Evolutionary conservation across 148 eudicot species (phyloP), one percentile per base, ranked within the genome.

Genomic region (Camellia japonica): DNA sequence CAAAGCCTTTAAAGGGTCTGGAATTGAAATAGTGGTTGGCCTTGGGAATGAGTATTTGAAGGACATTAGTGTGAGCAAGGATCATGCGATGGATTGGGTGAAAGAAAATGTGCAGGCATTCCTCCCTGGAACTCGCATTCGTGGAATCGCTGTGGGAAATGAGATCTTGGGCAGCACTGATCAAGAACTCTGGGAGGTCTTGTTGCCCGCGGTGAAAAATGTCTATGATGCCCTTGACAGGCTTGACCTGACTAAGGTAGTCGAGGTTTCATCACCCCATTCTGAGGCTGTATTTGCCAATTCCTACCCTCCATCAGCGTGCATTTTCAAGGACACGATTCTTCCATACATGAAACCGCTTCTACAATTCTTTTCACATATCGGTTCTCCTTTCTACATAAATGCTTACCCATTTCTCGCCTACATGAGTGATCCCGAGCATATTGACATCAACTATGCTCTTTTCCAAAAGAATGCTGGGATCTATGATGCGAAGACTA

Each of bases 321-420:
- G 98, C 60, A 89, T 84, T 16, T 90, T 94, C 59, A 91, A 85
- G 88, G 91, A 88, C 38, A 88, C 81, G 15, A 11, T 94, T 6
- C 69, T 90, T 49, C 95, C 95, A 3, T 93, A 85, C 84, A 91
- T 94, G 94, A 87, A 66, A 61, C 97, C 91, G 3, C 87, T 94
- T 18, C 79, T 94, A 69, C 85, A 88, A 56, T 87, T 91, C 80
- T 94, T 90, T 67, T 80, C 83, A 1, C 78, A 90, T 58, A 81
- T 86, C 42, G 86, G 87, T 9, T 87, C 94, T 0, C 92, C 93
- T 7, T 93, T 94, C 75, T 94, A 94, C 52, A 89, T 94, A 6
- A 94, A 94, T 64, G 94, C 91, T 6, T 94, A 94, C 84, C 98
- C 98, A 0, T 94, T 93, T 66, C 73, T 94, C 12, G 98, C 98